A percentile compares a stretch with the other conserved stretches of the same genome.
Evolutionary conservation across 2,329 filamentous ascomycete genomes (phyloP).

Genomic region (Thelonectria blattea): DNA sequence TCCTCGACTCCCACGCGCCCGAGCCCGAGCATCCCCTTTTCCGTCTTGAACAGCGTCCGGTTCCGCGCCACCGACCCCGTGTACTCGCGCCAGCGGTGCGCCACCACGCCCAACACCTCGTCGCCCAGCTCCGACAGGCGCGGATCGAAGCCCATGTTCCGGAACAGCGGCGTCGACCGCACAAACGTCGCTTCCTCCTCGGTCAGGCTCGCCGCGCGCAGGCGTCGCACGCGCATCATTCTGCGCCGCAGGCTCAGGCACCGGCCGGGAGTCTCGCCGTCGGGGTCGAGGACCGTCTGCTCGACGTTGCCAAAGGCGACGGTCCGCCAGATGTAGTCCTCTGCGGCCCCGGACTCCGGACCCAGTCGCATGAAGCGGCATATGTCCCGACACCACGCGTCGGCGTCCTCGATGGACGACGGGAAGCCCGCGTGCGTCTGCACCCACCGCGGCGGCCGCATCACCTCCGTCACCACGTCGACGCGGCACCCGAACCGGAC

Average conservation of each 20-base stretch:
- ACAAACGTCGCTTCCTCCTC: neutral
- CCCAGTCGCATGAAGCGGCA: constrained; percentile 6
- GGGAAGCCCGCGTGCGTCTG: neutral
- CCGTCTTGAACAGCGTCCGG: constrained; percentile 29
- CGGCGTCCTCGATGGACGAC: neutral
- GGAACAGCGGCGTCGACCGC: neutral
- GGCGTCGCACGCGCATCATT: neutral
- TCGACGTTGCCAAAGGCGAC: neutral
- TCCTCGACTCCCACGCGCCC: constrained; percentile 15
- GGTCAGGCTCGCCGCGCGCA: neutral
- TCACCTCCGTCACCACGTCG: constrained; percentile 12
- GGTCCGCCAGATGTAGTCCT: constrained; percentile 14
- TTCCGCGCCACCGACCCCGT: neutral
- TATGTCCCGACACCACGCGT: neutral
- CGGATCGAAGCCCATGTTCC: neutral
- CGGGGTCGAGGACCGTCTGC: neutral
- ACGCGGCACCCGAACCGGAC: neutral
- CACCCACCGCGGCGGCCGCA: neutral
- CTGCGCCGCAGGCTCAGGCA: neutral
- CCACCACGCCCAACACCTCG: neutral
- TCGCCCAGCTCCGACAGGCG: neutral
- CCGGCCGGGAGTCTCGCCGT: neutral
- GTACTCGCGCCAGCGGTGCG: neutral
- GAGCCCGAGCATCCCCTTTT: constrained; percentile 22
- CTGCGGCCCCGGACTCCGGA: neutral